phyloP scores from a whole-genome alignment of 345 rosid genomes.

The Syzygium oleosum region DNA sequence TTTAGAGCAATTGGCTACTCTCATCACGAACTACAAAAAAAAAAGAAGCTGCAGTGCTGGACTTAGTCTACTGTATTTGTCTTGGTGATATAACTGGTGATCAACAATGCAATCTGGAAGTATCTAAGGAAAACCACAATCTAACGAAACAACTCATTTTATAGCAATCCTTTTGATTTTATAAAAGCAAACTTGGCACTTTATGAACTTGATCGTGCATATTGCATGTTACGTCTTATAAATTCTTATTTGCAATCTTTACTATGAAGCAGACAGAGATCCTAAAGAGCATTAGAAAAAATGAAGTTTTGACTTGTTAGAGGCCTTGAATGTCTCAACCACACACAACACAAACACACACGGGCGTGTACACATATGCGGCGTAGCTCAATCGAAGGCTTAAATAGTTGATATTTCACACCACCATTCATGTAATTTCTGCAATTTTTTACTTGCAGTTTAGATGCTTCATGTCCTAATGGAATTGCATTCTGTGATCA shows the following conservation, averaged over 20 bases:
- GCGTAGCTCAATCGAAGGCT: not conserved
- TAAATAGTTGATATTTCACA: not conserved
- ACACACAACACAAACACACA: not conserved
- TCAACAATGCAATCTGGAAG: not conserved
- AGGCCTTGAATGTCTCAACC: not conserved
- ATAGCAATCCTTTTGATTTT: not conserved
- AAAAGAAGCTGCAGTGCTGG: not conserved
- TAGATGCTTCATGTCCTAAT: not conserved
- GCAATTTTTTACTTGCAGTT: not conserved
- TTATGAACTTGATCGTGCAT: not conserved
- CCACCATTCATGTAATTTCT: not conserved
- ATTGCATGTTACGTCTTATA: not conserved
- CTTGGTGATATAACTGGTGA: not conserved
- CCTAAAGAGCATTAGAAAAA: not conserved
- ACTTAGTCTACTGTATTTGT: not conserved
- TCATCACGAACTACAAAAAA: not conserved
- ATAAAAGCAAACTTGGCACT: not conserved
- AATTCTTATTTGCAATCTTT: not conserved
- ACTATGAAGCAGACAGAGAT: not conserved
- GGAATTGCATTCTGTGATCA: slow-evolving; percentile 13
- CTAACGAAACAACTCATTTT: not conserved
- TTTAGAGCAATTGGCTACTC: not conserved
- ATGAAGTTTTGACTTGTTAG: not conserved
- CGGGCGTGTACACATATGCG: not conserved
- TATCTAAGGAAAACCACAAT: not conserved